Percentiles rank a stretch among this genome's conserved stretches.
Evolutionary conservation across 768 basidiomycete genomes (phyloP).

Genomic region (Daedalea quercina): DNA sequence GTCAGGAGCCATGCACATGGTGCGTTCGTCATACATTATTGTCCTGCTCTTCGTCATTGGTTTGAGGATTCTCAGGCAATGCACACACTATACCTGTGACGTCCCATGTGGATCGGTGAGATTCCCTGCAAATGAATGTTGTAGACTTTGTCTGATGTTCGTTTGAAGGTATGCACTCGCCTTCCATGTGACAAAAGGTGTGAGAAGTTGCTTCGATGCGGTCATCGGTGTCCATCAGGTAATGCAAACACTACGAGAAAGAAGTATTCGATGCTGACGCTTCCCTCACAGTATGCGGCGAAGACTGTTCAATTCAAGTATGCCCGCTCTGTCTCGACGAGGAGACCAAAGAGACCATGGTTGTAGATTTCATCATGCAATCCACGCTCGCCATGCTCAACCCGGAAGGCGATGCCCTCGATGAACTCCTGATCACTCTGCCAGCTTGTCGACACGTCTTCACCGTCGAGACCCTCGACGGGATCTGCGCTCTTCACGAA

Average conservation of each 20-base stretch:
- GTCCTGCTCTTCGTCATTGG: background rate
- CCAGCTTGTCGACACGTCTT: slow-evolving; percentile 58
- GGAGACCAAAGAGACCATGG: slow-evolving; percentile 25
- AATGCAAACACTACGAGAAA: background rate
- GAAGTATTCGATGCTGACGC: background rate
- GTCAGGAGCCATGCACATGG: slow-evolving; percentile 58
- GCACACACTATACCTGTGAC: slow-evolving; percentile 47
- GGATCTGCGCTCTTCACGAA: slow-evolving; percentile 40
- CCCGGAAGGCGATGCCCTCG: slow-evolving; percentile 29
- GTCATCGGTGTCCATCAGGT: slow-evolving; percentile 67
- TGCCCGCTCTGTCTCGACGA: slow-evolving; percentile 45
- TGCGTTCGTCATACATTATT: slow-evolving; percentile 7
- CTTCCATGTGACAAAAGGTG: slow-evolving; percentile 60
- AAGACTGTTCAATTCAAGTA: slow-evolving; percentile 47
- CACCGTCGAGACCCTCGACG: slow-evolving; percentile 68
- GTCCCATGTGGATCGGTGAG: slow-evolving; percentile 66
- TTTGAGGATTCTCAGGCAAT: slow-evolving; percentile 31
- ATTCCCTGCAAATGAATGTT: background rate
- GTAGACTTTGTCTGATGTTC: background rate
- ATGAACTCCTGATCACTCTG: slow-evolving; percentile 54
- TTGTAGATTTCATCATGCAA: slow-evolving; percentile 58
- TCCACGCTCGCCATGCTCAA: slow-evolving; percentile 44
- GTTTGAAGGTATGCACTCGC: slow-evolving; percentile 49
- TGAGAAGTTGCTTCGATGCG: slow-evolving; percentile 40
- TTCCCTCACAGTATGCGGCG: slow-evolving; percentile 52